Percentiles rank a stretch among this genome's conserved stretches.
Evolutionary conservation across 495 filamentous ascomycete genomes (phyloP).

Genomic region (Penicillium odoratum): DNA sequence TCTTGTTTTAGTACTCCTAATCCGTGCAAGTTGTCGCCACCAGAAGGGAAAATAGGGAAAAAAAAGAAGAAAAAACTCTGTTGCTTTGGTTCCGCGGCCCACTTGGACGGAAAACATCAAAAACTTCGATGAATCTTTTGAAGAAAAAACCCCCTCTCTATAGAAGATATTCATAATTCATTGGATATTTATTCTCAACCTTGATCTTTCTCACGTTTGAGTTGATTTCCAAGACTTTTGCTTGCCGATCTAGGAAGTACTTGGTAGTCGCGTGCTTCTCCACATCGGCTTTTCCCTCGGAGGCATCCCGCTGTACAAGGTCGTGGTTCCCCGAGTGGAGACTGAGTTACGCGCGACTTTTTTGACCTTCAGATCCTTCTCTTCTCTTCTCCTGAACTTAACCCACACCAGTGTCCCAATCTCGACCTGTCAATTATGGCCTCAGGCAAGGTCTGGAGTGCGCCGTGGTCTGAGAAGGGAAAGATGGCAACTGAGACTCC

Average conservation of each 20-base stretch:
- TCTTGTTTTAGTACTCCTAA: background rate
- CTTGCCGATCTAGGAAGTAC: constrained; percentile 15
- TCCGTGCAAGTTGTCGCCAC: background rate
- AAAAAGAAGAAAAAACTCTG: background rate
- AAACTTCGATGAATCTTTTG: background rate
- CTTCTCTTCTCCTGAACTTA: constrained; percentile 6
- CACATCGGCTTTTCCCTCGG: constrained; percentile 21
- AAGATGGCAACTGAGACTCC: constrained; percentile 34
- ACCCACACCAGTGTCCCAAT: background rate
- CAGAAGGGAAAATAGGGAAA: background rate
- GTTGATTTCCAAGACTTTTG: constrained; percentile 19
- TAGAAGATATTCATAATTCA: too few relatives aligned
- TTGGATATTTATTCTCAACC: background rate
- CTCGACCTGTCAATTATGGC: constrained; percentile 25
- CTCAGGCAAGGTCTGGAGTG: constrained; percentile 18
- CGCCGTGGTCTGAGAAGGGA: constrained; percentile 28
- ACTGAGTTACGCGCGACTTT: constrained; percentile 11
- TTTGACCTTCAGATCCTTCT: constrained; percentile 13
- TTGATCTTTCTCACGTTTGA: background rate
- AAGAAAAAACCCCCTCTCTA: too few relatives aligned
- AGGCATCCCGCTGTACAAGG: constrained; percentile 9
- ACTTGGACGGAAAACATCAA: background rate
- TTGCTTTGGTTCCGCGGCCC: background rate
- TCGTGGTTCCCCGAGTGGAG: constrained; percentile 8
- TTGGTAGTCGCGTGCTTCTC: constrained; percentile 26